phyloP scores from a whole-genome alignment of 1,284 basidiomycete genomes.

The Microbotryomycetes sp. region DNA sequence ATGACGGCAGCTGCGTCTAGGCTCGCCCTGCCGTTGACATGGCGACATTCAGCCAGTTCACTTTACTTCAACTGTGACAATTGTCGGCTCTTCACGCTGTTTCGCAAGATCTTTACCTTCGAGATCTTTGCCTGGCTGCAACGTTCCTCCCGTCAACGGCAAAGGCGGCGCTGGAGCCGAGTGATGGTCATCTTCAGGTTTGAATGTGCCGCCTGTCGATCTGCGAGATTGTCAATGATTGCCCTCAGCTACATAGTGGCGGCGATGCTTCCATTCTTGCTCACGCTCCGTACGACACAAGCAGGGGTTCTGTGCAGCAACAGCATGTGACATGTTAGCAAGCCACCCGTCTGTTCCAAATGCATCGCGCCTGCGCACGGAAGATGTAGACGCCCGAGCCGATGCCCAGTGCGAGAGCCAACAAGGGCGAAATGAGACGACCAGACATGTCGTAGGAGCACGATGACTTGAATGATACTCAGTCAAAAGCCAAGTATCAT shows the following conservation, averaged over 20 bases:
- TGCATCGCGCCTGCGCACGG: no score
- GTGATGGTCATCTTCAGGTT: conserved; percentile 28
- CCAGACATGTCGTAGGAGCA: not conserved
- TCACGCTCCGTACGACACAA: conserved; percentile 20
- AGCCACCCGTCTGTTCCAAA: no score
- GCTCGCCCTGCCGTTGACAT: no score
- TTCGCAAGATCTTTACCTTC: conserved; percentile 15
- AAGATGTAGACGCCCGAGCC: conserved; percentile 25
- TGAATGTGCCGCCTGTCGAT: conserved; percentile 24
- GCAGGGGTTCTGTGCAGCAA: conserved; percentile 20
- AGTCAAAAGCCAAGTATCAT: not conserved
- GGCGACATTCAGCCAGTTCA: no score
- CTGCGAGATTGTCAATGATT: no score
- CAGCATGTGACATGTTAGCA: no score
- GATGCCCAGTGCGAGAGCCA: conserved; percentile 17
- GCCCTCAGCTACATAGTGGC: no score
- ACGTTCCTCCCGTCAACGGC: conserved; percentile 14
- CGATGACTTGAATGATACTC: no score
- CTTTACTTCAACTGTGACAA: no score
- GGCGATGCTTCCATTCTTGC: no score
- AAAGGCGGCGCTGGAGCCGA: conserved; percentile 21
- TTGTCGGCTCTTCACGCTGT: not conserved
- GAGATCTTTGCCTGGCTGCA: conserved; percentile 10
- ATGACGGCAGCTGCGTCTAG: no score
- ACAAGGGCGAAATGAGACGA: conserved; percentile 12